These are phyloP conservation scores for Fusarium austroafricanum DNA, from an alignment of 2,329 filamentous ascomycete species.

Conservation along the genomic window DNA sequence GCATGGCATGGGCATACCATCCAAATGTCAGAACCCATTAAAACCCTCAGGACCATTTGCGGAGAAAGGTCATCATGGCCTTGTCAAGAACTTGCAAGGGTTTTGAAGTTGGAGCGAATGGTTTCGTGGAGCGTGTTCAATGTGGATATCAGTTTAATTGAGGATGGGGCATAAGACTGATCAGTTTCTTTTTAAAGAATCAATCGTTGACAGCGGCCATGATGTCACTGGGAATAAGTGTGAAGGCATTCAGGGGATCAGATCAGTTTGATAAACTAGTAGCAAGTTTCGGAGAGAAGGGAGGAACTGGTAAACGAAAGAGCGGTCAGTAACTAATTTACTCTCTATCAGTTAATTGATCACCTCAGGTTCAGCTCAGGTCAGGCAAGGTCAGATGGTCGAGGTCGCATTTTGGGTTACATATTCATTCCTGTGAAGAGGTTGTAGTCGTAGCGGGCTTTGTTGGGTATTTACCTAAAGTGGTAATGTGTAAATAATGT, in stretches of 20 bases:
- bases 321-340: slow-evolving; percentile 23
- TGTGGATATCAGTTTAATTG: slow-evolving; percentile 41
- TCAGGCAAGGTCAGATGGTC: slow-evolving; percentile 1
- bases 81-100: slow-evolving; percentile 1
- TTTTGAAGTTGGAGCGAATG: slow-evolving; percentile 26
- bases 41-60: slow-evolving; percentile 17
- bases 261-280: neutral
- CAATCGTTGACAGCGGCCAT: slow-evolving; percentile 17
- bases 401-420: slow-evolving; percentile 34
- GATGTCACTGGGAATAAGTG: slow-evolving; percentile 25
- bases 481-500: slow-evolving; percentile 36
- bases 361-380: neutral
- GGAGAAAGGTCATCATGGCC: slow-evolving; percentile 1
- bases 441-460: neutral
- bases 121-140: slow-evolving; percentile 36
- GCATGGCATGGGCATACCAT: neutral
- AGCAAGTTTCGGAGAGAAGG: neutral
- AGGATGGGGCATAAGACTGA: slow-evolving; percentile 23
- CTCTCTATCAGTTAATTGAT: neutral
- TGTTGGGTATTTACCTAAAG: slow-evolving; percentile 30
- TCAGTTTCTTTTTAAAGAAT: slow-evolving; percentile 26
- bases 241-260: neutral
- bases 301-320: slow-evolving; percentile 8
- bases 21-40: slow-evolving; percentile 23
- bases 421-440: slow-evolving; percentile 28